These are phyloP conservation scores for Boletus fagicola DNA, from an alignment of 768 basidiomycete genomes.

Conservation along the genomic window DNA sequence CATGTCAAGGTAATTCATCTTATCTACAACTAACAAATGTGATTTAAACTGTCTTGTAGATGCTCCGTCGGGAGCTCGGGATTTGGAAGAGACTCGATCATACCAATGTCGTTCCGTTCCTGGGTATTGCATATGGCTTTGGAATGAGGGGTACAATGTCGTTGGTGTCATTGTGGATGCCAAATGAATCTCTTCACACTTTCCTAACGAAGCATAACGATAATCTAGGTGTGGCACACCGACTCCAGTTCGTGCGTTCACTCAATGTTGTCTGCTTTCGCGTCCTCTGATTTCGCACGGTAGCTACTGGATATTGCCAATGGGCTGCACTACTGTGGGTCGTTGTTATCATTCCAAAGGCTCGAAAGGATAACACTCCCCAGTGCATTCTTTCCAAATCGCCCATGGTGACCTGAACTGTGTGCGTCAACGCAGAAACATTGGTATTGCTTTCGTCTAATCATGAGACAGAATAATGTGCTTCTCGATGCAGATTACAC, in stretches of 20 bases:
- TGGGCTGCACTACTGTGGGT: constrained; percentile 13
- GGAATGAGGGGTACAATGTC: no score
- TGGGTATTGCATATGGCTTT: no score
- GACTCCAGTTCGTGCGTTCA: constrained; percentile 15
- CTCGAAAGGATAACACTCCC: neutral
- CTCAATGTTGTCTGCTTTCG: constrained; percentile 16
- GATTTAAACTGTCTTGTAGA: no score
- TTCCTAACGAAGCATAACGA: neutral
- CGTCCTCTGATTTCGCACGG: constrained; percentile 16
- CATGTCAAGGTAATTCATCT: no score
- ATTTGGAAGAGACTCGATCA: no score
- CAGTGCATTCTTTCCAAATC: neutral
- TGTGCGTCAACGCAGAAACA: neutral
- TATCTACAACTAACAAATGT: no score
- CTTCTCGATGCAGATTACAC: neutral
- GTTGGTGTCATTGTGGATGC: no score
- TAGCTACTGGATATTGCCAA: constrained; percentile 15
- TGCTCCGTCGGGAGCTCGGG: no score
- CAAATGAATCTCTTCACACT: neutral
- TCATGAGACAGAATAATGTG: neutral
- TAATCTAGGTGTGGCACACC: no score
- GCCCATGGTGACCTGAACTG: neutral
- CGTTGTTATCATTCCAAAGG: neutral
- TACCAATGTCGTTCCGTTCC: no score
- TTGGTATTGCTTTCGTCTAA: neutral